phyloP scores from a whole-genome alignment of 148 eudicot species.

The Rhododendron simsii region DNA sequence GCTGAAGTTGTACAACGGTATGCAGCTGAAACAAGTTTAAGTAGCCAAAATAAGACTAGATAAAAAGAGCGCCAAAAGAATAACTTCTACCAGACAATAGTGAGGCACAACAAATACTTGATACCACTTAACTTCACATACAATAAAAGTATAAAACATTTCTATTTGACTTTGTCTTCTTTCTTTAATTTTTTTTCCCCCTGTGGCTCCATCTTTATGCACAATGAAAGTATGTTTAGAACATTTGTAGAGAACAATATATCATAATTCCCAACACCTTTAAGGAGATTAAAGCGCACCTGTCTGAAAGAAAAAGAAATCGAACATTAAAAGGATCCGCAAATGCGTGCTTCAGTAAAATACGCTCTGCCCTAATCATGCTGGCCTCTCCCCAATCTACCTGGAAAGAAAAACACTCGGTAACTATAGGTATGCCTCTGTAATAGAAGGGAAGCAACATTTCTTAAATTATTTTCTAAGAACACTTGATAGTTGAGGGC shows the following conservation, averaged over 20 bases:
- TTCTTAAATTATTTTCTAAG: neutral
- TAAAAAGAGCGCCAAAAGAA: neutral
- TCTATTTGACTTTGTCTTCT: neutral
- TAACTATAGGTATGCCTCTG: neutral
- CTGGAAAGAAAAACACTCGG: slow-evolving; percentile 13
- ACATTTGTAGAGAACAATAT: neutral
- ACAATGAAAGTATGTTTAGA: neutral
- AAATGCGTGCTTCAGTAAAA: slow-evolving; percentile 20
- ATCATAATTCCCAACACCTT: neutral
- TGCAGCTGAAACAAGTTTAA: slow-evolving; percentile 24
- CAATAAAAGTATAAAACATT: neutral
- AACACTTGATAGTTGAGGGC: neutral
- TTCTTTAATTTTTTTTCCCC: neutral
- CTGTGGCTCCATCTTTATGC: neutral
- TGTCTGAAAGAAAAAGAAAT: slow-evolving; percentile 25
- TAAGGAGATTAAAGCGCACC: slow-evolving; percentile 8
- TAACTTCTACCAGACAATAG: neutral
- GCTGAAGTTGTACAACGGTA: slow-evolving; percentile 73
- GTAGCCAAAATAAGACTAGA: slow-evolving; percentile 3
- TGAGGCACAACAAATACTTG: neutral
- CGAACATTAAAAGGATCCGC: slow-evolving; percentile 13
- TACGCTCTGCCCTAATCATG: slow-evolving; percentile 24
- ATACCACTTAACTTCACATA: neutral
- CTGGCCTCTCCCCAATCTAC: slow-evolving; percentile 28
- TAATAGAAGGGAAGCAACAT: neutral